phyloP scores from a whole-genome alignment of 202 grass and related monocot genomes.

The Digitaria exilis region DNA sequence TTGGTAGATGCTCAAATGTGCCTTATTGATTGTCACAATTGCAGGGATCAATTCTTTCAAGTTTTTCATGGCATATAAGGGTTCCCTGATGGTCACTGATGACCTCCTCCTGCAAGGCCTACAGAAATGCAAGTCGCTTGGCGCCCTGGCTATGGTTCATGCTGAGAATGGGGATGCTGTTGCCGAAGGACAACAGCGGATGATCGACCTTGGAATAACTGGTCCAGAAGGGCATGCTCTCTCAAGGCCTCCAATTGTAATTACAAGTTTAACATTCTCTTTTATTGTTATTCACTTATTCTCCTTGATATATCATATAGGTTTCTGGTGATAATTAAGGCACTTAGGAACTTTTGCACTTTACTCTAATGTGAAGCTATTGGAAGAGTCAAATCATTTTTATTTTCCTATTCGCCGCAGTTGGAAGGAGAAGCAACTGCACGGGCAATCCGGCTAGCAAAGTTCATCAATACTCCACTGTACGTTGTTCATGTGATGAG shows the following conservation, averaged over 20 bases:
- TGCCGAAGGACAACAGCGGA: constrained; percentile 82
- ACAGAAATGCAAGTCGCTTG: constrained; percentile 94
- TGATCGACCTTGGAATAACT: constrained; percentile 96
- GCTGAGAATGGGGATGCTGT: constrained; percentile 97
- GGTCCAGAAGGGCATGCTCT: constrained; percentile 98
- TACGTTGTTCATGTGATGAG: constrained; percentile 99
- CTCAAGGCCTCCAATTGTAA: constrained; percentile 94
- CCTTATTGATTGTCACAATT: constrained; percentile 3
- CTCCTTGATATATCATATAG: not conserved
- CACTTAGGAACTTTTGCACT: not conserved
- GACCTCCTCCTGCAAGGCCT: constrained; percentile 90
- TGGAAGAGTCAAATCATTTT: constrained; percentile 9
- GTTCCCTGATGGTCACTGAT: constrained; percentile 85
- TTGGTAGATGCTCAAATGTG: not conserved
- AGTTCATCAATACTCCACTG: constrained; percentile 84
- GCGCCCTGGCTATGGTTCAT: constrained; percentile 96
- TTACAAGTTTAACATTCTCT: constrained; percentile 5
- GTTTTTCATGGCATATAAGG: constrained; percentile 99
- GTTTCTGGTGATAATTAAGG: not conserved
- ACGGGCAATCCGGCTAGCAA: constrained; percentile 82
- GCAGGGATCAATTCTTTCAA: constrained; percentile 99
- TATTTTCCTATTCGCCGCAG: constrained; percentile 44
- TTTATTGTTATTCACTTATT: not conserved
- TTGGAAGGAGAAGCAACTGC: constrained; percentile 97
- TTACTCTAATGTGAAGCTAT: constrained; percentile 19